A percentile compares a stretch with the other conserved stretches of the same genome.
Evolutionary conservation across 2,329 filamentous ascomycete genomes (phyloP).

Genomic region (Pestalotiopsis sp.): DNA sequence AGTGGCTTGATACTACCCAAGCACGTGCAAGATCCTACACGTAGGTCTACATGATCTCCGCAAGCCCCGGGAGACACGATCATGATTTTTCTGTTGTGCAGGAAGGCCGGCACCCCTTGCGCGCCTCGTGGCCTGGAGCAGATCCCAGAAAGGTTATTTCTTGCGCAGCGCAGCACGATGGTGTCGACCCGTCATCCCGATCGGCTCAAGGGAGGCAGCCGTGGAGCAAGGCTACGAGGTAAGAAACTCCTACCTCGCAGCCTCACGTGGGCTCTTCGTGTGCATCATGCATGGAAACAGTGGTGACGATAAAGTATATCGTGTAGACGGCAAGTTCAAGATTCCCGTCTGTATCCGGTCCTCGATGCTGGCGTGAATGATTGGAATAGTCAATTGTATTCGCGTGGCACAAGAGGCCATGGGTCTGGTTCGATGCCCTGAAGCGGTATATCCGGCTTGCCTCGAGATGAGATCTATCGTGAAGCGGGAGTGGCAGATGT

Average conservation of each 20-base stretch:
- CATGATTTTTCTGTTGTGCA: not conserved
- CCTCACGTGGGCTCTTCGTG: not conserved
- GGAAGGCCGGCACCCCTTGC: not conserved
- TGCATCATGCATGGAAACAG: not conserved
- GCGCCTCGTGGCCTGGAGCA: not conserved
- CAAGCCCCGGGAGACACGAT: not conserved
- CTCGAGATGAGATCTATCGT: not conserved
- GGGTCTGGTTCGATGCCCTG: not conserved
- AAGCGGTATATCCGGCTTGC: not conserved
- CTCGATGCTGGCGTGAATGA: too few species aligned
- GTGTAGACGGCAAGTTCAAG: too few species aligned
- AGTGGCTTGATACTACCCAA: not conserved
- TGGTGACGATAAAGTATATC: not conserved
- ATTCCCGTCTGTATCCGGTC: too few species aligned
- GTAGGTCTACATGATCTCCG: not conserved
- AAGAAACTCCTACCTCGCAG: not conserved
- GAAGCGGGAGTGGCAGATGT: not conserved
- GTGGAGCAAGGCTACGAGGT: too few species aligned
- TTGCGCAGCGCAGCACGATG: not conserved
- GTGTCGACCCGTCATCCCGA: not conserved
- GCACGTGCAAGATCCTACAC: not conserved
- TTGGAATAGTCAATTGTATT: too few species aligned
- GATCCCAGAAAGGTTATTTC: not conserved
- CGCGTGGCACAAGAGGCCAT: too few species aligned
- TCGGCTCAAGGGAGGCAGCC: not conserved